These are phyloP conservation scores for Cercospora citrullina DNA, from an alignment of 2,329 filamentous ascomycete species.

Conservation along the genomic window DNA sequence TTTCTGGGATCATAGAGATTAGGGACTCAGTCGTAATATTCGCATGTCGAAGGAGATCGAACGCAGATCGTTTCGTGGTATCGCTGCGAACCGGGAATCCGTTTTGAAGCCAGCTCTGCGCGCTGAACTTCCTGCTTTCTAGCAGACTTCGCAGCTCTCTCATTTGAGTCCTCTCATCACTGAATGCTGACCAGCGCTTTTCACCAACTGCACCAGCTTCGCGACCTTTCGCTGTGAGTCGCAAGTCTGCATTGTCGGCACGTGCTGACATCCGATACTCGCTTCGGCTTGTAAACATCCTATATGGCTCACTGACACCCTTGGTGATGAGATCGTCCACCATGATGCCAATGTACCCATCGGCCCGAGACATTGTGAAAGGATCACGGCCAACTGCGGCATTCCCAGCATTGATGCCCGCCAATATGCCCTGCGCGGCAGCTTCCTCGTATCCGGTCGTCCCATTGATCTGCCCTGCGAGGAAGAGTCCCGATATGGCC, in stretches of 20 bases:
- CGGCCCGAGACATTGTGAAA: conserved; percentile 72
- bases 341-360: conserved; percentile 98
- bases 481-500: conserved; percentile 79
- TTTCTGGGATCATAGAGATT: conserved; percentile 56
- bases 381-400: conserved; percentile 65
- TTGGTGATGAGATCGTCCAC: conserved; percentile 97
- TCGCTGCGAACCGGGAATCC: conserved; percentile 71
- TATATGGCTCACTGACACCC: conserved; percentile 93
- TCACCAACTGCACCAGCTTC: conserved; percentile 77
- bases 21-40: conserved; percentile 62
- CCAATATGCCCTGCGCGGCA: conserved; percentile 86
- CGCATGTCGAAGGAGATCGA: conserved; percentile 74
- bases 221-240: conserved; percentile 77
- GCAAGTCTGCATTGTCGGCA: conserved; percentile 88
- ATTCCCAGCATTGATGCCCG: conserved; percentile 92
- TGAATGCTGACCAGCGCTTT: conserved; percentile 71
- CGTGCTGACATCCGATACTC: conserved; percentile 93
- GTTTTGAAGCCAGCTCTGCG: conserved; percentile 65
- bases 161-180: conserved; percentile 66
- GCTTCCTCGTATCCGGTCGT: conserved; percentile 98
- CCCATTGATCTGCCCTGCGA: conserved; percentile 96
- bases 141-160: conserved; percentile 60
- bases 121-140: conserved; percentile 57
- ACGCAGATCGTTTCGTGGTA: conserved; percentile 66
- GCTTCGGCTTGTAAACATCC: conserved; percentile 95